Evolutionary conservation across 345 rosid species (phyloP).

Genomic region (Ceriops decandra): DNA sequence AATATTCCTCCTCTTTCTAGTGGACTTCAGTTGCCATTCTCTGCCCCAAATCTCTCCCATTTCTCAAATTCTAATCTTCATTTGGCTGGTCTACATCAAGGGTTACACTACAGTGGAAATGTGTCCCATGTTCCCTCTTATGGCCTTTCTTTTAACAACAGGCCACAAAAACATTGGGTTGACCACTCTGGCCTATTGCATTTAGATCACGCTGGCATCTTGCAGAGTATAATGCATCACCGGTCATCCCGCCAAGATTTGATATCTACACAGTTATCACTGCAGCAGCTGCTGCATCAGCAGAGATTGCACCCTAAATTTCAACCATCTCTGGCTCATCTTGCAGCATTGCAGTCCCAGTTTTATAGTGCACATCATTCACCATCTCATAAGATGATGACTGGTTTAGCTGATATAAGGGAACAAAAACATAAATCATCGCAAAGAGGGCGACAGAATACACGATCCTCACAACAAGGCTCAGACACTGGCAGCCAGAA

Average conservation of each 20-base stretch:
- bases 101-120: slow-evolving; percentile 56
- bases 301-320: slow-evolving; percentile 49
- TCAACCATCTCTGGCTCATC: slow-evolving; percentile 68
- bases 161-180: slow-evolving; percentile 72
- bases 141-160: slow-evolving; percentile 65
- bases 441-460: slow-evolving; percentile 53
- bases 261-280: slow-evolving; percentile 53
- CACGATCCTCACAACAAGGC: slow-evolving; percentile 63
- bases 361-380: slow-evolving; percentile 53
- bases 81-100: slow-evolving; percentile 58
- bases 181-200: slow-evolving; percentile 66
- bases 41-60: slow-evolving; percentile 57
- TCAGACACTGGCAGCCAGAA: slow-evolving; percentile 76
- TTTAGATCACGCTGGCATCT: slow-evolving; percentile 65
- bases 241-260: slow-evolving; percentile 62
- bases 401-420: slow-evolving; percentile 50
- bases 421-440: slow-evolving; percentile 72
- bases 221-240: slow-evolving; percentile 63
- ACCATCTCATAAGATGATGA: slow-evolving; percentile 53
- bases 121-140: slow-evolving; percentile 54
- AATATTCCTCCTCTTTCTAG: slow-evolving; percentile 47
- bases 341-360: slow-evolving; percentile 71
- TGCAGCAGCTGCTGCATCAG: slow-evolving; percentile 55
- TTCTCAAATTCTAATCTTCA: slow-evolving; percentile 55
- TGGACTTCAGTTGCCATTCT: slow-evolving; percentile 51